phyloP scores from a whole-genome alignment of 148 eudicot genomes.

The Chenopodium suecicum region DNA sequence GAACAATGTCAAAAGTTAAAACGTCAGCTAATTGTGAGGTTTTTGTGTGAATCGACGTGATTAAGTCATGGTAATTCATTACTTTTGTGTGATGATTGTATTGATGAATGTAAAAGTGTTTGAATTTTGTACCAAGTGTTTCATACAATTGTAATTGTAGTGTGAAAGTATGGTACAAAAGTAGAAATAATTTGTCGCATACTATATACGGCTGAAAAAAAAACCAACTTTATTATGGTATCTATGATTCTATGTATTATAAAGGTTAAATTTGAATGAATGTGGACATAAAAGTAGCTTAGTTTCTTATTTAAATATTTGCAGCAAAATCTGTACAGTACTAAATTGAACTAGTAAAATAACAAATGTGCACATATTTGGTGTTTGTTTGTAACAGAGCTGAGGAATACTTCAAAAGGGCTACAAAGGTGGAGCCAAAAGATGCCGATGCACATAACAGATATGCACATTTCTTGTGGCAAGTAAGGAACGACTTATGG shows the following conservation, averaged over 20 bases:
- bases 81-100: neutral
- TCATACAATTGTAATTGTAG: neutral
- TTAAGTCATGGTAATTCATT: neutral
- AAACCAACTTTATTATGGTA: neutral
- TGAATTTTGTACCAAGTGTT: neutral
- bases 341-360: neutral
- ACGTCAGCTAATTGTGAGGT: neutral
- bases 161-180: conserved; percentile 16
- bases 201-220: neutral
- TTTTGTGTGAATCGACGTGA: neutral
- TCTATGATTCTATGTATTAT: neutral
- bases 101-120: neutral
- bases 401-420: conserved; percentile 84
- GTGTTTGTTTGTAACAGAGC: conserved; percentile 52
- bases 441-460: conserved; percentile 87
- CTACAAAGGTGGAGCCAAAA: conserved; percentile 64
- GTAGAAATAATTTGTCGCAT: conserved; percentile 10
- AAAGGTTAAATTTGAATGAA: neutral
- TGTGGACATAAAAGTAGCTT: neutral
- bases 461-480: conserved; percentile 90
- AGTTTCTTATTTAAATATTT: neutral
- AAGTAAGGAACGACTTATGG: conserved; percentile 77
- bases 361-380: neutral
- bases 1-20: neutral
- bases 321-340: neutral